These are phyloP conservation scores for Rhodotorula sp. DNA, from an alignment of 1,284 basidiomycete genomes.

Conservation along the genomic window DNA sequence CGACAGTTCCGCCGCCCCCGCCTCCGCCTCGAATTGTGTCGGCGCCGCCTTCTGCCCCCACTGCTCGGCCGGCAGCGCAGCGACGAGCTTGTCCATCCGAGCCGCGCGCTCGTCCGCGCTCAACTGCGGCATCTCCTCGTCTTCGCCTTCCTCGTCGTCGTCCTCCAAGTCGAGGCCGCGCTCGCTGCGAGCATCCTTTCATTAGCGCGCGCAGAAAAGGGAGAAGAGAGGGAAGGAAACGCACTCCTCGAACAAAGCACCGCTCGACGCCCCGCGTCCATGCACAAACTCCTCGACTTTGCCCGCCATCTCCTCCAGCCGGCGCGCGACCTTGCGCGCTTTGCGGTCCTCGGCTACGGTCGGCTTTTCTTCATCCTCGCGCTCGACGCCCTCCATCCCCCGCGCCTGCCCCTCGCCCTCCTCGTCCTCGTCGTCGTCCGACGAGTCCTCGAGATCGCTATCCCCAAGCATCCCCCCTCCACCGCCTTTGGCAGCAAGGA, in stretches of 20 bases:
- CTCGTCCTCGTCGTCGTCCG: constrained; percentile 43
- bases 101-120: constrained; percentile 49
- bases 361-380: constrained; percentile 15
- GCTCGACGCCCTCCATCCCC: constrained; percentile 56
- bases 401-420: constrained; percentile 53
- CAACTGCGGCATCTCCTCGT: constrained; percentile 46
- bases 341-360: constrained; percentile 31
- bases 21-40: neutral
- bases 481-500: constrained; percentile 52
- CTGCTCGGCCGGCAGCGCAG: constrained; percentile 50
- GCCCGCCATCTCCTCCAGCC: constrained; percentile 71
- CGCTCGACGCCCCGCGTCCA: constrained; percentile 80
- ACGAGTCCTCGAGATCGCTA: constrained; percentile 45
- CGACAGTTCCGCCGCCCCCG: no score
- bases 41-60: constrained; percentile 50
- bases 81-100: constrained; percentile 52
- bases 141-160: constrained; percentile 47
- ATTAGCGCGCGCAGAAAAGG: neutral
- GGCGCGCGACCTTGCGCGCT: constrained; percentile 62
- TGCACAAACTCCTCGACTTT: constrained; percentile 85
- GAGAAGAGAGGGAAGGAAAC: constrained; percentile 47
- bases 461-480: constrained; percentile 17
- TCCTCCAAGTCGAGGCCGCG: constrained; percentile 15
- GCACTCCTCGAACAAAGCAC: constrained; percentile 84
- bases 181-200: constrained; percentile 18